A percentile compares a stretch with the other conserved stretches of the same genome.
Evolutionary conservation across 78 protist genomes (phyloP).

Genomic region (Corallochytrium limacisporum): DNA sequence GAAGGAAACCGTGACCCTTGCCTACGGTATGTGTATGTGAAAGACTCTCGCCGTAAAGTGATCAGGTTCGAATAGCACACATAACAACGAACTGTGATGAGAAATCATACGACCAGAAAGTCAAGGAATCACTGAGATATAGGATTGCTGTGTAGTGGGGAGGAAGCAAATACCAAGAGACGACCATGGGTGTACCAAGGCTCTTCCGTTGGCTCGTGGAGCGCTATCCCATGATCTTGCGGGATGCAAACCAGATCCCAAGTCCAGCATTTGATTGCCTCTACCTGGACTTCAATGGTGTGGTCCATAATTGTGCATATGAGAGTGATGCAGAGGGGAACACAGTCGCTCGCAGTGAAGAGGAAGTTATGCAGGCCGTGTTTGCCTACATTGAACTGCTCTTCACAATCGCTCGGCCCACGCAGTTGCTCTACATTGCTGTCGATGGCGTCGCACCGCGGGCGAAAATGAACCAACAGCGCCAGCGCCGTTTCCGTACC

Average conservation of each 20-base stretch:
- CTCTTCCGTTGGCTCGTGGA: neutral
- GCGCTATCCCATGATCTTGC: neutral
- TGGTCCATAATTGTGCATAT: constrained; percentile 9
- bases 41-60: too few species aligned
- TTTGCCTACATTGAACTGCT: neutral
- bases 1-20: too few species aligned
- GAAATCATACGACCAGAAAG: too few species aligned
- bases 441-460: constrained; percentile 61
- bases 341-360: neutral
- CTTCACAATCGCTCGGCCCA: neutral
- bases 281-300: constrained; percentile 23
- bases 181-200: too few species aligned
- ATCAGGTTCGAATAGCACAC: too few species aligned
- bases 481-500: constrained; percentile 54
- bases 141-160: too few species aligned
- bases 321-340: neutral
- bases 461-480: constrained; percentile 87
- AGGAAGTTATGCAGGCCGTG: neutral
- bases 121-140: too few species aligned
- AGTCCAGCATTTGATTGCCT: too few species aligned
- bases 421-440: constrained; percentile 11
- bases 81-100: too few species aligned
- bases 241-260: too few species aligned
- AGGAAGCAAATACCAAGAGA: too few species aligned
- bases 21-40: too few species aligned